Conservation (phyloP, 2,329 filamentous ascomycete genomes). For the Pseudopithomyces maydicus region DNA sequence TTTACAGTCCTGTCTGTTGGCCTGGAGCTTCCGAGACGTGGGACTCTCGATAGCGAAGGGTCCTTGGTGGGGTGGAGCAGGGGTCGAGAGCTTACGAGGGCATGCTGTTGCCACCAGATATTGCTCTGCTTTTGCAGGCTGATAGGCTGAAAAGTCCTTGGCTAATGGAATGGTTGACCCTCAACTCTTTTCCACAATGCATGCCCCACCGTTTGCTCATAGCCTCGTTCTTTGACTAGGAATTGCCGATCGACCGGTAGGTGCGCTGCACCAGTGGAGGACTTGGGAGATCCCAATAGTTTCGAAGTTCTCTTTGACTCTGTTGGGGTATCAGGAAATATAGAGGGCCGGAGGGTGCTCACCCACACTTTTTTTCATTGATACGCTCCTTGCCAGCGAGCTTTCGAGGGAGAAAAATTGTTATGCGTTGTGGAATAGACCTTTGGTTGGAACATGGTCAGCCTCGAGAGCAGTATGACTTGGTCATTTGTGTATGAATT, state of each 20-base stretch:
- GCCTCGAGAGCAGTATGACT: no score
- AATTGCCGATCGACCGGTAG: neutral
- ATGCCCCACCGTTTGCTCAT: neutral
- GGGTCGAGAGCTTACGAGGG: neutral
- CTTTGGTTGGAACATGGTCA: no score
- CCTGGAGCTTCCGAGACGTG: neutral
- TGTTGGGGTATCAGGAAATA: neutral
- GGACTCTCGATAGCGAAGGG: neutral
- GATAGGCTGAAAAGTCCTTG: neutral
- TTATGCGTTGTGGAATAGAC: no score
- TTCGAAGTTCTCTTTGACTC: neutral
- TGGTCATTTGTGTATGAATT: no score
- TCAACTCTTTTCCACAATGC: neutral
- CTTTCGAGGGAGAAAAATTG: no score
- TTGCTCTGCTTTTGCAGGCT: neutral
- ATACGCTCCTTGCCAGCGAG: no score
- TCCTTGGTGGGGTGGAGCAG: neutral
- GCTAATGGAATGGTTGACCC: neutral
- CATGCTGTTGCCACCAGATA: neutral
- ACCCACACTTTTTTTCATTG: no score
- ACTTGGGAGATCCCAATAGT: neutral
- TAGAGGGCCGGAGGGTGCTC: neutral
- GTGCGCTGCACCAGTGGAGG: neutral
- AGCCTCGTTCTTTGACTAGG: neutral
- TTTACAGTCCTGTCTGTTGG: neutral